Evolutionary conservation across 2,329 filamentous ascomycete species (phyloP).

Genomic region (Xylariaceae sp.): DNA sequence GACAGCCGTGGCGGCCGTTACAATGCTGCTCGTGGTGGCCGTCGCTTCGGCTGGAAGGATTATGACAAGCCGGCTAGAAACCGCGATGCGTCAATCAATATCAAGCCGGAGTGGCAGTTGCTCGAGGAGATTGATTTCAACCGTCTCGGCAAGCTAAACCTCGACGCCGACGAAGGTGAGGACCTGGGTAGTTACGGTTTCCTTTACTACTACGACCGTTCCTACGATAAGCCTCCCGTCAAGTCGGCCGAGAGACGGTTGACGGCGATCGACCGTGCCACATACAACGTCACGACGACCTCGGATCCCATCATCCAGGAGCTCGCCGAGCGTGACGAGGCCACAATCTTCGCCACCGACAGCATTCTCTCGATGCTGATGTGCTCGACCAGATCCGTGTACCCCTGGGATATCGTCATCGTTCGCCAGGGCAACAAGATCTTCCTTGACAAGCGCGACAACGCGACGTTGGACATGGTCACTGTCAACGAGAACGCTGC

Average conservation of each 20-base stretch:
- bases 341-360: constrained; percentile 93
- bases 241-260: constrained; percentile 86
- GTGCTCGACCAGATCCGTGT: constrained; percentile 94
- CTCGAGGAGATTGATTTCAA: constrained; percentile 99
- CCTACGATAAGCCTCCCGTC: constrained; percentile 88
- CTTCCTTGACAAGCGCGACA: constrained; percentile 97
- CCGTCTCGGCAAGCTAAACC: constrained; percentile 88
- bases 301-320: constrained; percentile 96
- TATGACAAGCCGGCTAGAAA: constrained; percentile 97
- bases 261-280: constrained; percentile 82
- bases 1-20: constrained; percentile 68
- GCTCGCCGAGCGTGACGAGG: constrained; percentile 90
- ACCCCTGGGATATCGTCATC: constrained; percentile 98
- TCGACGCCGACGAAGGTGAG: constrained; percentile 91
- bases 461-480: constrained; percentile 90
- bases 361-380: constrained; percentile 98
- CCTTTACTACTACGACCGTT: constrained; percentile 96
- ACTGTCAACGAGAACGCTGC: constrained; percentile 98
- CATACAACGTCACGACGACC: constrained; percentile 97
- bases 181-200: constrained; percentile 95
- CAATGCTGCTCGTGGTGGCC: constrained; percentile 67
- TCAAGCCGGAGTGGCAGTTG: constrained; percentile 92
- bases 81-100: constrained; percentile 91
- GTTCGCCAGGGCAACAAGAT: constrained; percentile 90
- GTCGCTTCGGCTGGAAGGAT: constrained; percentile 97